Conservation (phyloP, 2,329 filamentous ascomycete species). For the Lecanicillium sp. region DNA sequence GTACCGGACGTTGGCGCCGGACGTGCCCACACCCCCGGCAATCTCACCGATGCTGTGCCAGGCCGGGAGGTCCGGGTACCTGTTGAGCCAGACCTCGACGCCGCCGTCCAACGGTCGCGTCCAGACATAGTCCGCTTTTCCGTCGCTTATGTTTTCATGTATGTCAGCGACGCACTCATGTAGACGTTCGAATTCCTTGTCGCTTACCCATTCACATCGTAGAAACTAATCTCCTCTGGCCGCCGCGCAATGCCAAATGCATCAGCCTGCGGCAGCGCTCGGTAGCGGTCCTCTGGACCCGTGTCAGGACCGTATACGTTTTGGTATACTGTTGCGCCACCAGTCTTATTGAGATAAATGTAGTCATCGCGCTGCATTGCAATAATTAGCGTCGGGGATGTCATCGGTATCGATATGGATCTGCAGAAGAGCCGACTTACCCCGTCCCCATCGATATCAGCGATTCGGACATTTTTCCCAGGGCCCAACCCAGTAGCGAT, state of each 20-base stretch:
- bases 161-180: no score
- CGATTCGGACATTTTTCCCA: constrained; percentile 12
- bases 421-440: constrained; percentile 1
- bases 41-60: constrained; percentile 11
- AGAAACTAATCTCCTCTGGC: constrained; percentile 12
- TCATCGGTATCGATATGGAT: no score
- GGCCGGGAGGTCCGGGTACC: constrained; percentile 11
- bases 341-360: constrained; percentile 10
- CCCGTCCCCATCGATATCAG: constrained; percentile 16
- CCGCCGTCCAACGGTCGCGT: constrained; percentile 9
- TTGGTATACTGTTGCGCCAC: constrained; percentile 9
- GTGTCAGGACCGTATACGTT: constrained; percentile 7
- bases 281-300: background rate
- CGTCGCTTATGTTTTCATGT: constrained; percentile 7
- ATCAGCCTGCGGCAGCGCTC: constrained; percentile 7
- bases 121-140: constrained; percentile 14
- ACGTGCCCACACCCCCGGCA: constrained; percentile 10
- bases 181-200: no score
- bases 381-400: no score
- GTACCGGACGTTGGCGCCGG: constrained; percentile 11
- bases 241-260: constrained; percentile 11
- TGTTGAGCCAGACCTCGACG: constrained; percentile 12
- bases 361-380: constrained; percentile 11
- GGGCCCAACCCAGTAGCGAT: constrained; percentile 12
- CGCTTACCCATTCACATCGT: constrained; percentile 12